These are phyloP conservation scores for Ichthyophthirius multifiliis DNA, from an alignment of 169 alveolate genomes.

Conservation along the genomic window DNA sequence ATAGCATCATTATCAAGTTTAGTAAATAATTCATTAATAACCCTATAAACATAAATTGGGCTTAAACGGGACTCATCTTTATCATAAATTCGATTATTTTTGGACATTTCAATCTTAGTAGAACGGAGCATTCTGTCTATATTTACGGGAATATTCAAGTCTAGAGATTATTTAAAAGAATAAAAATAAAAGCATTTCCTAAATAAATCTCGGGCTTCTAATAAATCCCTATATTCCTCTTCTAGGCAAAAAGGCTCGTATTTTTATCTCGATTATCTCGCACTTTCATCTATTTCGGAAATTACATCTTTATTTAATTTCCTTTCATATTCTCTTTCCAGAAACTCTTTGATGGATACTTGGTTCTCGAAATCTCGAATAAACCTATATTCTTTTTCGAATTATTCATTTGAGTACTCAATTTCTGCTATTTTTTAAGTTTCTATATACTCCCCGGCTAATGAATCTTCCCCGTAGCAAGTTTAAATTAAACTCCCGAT, in stretches of 20 bases:
- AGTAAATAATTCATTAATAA: constrained; percentile 37
- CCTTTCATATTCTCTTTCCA: not conserved
- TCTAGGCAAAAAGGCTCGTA: not conserved
- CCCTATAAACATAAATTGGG: constrained; percentile 39
- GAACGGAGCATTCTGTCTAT: not conserved
- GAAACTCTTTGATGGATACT: too few species aligned
- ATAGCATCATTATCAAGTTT: constrained; percentile 22
- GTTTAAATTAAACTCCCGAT: constrained; percentile 96
- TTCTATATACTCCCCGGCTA: constrained; percentile 99
- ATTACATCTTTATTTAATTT: not conserved
- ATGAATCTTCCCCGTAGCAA: constrained; percentile 99
- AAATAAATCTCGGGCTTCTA: constrained; percentile 2
- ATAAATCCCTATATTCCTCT: not conserved
- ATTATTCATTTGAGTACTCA: not conserved
- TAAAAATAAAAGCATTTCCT: not conserved
- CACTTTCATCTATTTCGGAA: not conserved
- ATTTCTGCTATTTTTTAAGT: not conserved
- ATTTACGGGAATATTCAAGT: constrained; percentile 2
- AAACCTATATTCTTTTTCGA: not conserved
- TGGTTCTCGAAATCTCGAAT: too few species aligned
- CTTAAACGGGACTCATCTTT: constrained; percentile 26
- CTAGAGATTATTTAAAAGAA: not conserved
- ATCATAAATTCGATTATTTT: not conserved
- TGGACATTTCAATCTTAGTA: not conserved
- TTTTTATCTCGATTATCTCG: too few species aligned